Base-by-base conservation (phyloP, 1,139 yeast species). In the Pichia sp. region DNA sequence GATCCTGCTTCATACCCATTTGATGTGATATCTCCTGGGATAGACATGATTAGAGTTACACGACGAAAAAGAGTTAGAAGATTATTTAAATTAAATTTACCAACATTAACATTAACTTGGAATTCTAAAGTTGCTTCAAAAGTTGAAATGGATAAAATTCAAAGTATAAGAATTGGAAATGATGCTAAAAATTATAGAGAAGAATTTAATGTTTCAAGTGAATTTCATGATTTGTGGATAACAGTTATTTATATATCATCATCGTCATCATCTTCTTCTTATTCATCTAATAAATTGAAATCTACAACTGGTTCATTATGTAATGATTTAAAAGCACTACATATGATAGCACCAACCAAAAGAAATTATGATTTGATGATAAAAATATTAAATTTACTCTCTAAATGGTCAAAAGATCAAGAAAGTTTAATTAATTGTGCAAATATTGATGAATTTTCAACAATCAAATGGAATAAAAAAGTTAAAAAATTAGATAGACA, bases 141-240 rank as follows among this genome's bases (percentile, higher is more conserved):
- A 28, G 27, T 43, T 3, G 40, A 36, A 26, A 35, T 39, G 11
- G 50, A 46, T 31, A 46, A 40, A 30, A 48, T 92, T 36, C 78
- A 79, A 52, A 82, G 79, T 46, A 73, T 87, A 1, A 67, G 89
- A 44, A 69, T 74, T 10, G 87, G 82, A 10, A 73, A 71, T 12
- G 84, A 83, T 54, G 97, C 96, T 1, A 71, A 76, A 27, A 84
- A 85, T 51, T 90, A 87, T 58, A 69, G 96, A 48, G 96, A 90
- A 57, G 95, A 87, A 61, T 74, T 86, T 51, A 82, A 82, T 39
- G 74, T 89, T 1, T 76, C 90, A 1, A 68, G 77, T 39, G 89
- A 83, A 41, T 75, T 74, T 43, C 79, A 80, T 40, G 67, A 70
- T 12, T 68, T 77, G 22, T 92, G 98, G 98, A 73, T 87, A 1